Evolutionary conservation across 2,329 filamentous ascomycete genomes (phyloP).

Genomic region (Ophiostoma novo-ulmi): DNA sequence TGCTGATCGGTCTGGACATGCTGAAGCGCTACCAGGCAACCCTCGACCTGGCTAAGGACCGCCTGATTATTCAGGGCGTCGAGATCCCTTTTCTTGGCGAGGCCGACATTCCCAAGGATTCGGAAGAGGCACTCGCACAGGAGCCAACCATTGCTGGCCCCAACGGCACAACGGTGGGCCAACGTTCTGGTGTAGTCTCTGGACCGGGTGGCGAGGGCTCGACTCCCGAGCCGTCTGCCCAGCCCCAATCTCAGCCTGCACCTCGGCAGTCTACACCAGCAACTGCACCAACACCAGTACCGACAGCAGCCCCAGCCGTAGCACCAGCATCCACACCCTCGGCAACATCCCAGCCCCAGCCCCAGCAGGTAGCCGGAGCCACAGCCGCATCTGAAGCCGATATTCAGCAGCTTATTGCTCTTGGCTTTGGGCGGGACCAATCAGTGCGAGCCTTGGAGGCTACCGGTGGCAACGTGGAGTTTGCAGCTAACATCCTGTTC

Average conservation of each 20-base stretch:
- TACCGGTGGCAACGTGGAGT: conserved; percentile 78
- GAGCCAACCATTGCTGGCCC: conserved; percentile 83
- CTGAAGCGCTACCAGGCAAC: conserved; percentile 90
- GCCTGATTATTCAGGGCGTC: conserved; percentile 79
- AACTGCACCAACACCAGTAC: neutral
- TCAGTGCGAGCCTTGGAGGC: conserved; percentile 78
- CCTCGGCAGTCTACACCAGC: conserved; percentile 9
- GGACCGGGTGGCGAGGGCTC: conserved; percentile 36
- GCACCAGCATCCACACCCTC: conserved; percentile 28
- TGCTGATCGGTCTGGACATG: conserved; percentile 93
- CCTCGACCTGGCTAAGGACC: conserved; percentile 81
- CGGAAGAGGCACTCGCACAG: conserved; percentile 64
- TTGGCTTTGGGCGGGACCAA: conserved; percentile 72
- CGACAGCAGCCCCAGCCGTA: conserved; percentile 3
- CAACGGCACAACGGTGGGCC: conserved; percentile 82
- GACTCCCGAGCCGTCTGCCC: neutral
- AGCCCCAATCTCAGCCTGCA: neutral
- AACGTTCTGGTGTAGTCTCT: conserved; percentile 70
- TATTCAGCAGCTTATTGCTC: conserved; percentile 67
- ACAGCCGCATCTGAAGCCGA: conserved; percentile 53
- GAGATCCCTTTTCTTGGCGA: conserved; percentile 88
- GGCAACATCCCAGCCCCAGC: conserved; percentile 27
- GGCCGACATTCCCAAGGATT: conserved; percentile 84
- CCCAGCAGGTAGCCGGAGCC: conserved; percentile 30
- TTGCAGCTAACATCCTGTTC: conserved; percentile 77